phyloP scores from a whole-genome alignment of 2,329 filamentous ascomycete species.

The Monilinia fructigena region DNA sequence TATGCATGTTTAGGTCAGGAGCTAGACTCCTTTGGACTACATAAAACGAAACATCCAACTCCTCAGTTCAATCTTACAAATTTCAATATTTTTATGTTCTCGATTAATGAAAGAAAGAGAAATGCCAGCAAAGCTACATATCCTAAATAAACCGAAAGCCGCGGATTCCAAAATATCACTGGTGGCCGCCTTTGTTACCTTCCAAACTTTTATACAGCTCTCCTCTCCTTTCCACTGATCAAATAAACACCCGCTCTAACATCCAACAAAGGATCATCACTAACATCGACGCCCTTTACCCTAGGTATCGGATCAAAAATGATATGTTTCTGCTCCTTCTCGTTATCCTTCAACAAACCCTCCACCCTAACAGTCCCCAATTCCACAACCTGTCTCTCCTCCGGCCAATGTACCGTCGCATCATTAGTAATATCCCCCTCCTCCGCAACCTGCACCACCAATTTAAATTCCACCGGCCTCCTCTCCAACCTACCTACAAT shows the following conservation, averaged over 20 bases:
- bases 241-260: constrained; percentile 56
- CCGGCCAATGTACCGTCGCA: constrained; percentile 53
- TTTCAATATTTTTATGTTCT: neutral
- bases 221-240: constrained; percentile 53
- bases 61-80: neutral
- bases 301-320: constrained; percentile 60
- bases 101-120: neutral
- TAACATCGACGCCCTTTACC: constrained; percentile 52
- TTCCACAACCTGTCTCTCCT: constrained; percentile 49
- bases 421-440: constrained; percentile 50
- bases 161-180: neutral
- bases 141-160: neutral
- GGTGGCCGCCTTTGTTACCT: no score
- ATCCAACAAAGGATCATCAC: constrained; percentile 56
- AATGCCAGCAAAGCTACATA: neutral
- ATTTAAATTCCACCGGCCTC: constrained; percentile 46
- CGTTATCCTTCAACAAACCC: constrained; percentile 42
- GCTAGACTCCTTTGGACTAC: neutral
- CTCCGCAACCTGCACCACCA: constrained; percentile 51
- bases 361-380: constrained; percentile 51
- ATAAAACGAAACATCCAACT: neutral
- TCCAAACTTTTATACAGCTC: constrained; percentile 32
- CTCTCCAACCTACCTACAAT: constrained; percentile 42
- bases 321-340: constrained; percentile 49
- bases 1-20: neutral